Evolutionary conservation across 2,329 filamentous ascomycete genomes (phyloP), one percentile per base, ranked within the genome.

Genomic region (Celoporthe dispersa): DNA sequence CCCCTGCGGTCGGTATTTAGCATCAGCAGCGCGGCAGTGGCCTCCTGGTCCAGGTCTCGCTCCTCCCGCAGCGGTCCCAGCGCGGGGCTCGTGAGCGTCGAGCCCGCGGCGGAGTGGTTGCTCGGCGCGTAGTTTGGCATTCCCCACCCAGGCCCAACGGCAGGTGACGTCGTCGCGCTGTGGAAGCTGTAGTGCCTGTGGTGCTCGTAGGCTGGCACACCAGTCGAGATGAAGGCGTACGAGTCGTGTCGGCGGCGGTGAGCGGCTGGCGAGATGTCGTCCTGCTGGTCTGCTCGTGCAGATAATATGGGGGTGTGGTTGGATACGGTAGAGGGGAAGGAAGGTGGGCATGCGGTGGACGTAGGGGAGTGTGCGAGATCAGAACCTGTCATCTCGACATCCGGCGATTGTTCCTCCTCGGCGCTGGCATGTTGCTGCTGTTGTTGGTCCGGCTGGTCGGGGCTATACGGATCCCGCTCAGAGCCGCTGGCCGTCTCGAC

Each of bases 1-100:
- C 84, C 85, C 48, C 93, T 85, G 55, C 93, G 87, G 78, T 96
- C 94, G 67, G 86, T 89, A 74, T 94, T 97, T 70, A 98, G 83
- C 94, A 97, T 97, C 78, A 97, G 80, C 74, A 97, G 79, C 3
- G 94, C 94, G 16, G 93, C 91, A 9, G 94, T 96, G 1, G 94
- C 94, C 78, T 96, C 93, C 71, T 94, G 91, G 72, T 92, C 89
- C 5, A 88, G 76, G 64, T 90, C 87, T 48, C 82, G 81, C 75
- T 88, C 86, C 75, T 88, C 86, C 68, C 55, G 28, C 61, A 70
- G 55, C 0, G 88, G 87, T 28, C 81, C 77, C 60, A 90, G 78
- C 9, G 84, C 84, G 1, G 88, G 88, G 72, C 88, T 90, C 7
- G 90, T 89, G 70, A 89, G 77, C 0, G 86, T 82, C 64, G 86